Evolutionary conservation across 1,284 basidiomycete species (phyloP).

Genomic region (Sanghuangporus baumii): DNA sequence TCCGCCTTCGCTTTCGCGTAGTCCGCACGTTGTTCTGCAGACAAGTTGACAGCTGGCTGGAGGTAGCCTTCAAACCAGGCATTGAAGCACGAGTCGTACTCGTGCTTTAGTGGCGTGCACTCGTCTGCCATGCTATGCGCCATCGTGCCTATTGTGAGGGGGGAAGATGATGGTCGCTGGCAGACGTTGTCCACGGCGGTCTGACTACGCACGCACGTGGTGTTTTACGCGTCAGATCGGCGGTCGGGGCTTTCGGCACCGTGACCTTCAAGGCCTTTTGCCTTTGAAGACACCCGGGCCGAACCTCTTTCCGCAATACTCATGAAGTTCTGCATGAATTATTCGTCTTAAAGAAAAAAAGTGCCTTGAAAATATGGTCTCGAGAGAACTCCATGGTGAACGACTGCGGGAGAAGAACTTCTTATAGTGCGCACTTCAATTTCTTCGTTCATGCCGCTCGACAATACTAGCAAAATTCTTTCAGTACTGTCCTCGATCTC

Average conservation of each 20-base stretch:
- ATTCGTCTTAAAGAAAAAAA: not conserved
- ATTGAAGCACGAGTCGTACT: slow-evolving; percentile 93
- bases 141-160: slow-evolving; percentile 35
- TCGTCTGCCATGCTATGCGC: slow-evolving; percentile 67
- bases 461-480: not conserved
- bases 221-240: not conserved
- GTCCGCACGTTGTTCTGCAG: slow-evolving; percentile 38
- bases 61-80: slow-evolving; percentile 95
- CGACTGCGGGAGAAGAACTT: slow-evolving; percentile 13
- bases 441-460: not conserved
- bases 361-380: not conserved
- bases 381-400: not conserved
- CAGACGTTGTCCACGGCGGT: not conserved
- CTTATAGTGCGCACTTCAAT: slow-evolving; percentile 9
- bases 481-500: slow-evolving; percentile 64
- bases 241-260: not conserved
- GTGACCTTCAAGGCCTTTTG: too few species aligned
- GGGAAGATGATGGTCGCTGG: not conserved
- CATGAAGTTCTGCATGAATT: not conserved
- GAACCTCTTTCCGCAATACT: not conserved
- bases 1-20: slow-evolving; percentile 58
- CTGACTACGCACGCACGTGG: not conserved
- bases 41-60: slow-evolving; percentile 57
- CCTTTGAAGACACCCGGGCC: too few species aligned
- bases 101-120: slow-evolving; percentile 86